Evolutionary conservation across 2,329 filamentous ascomycete species (phyloP), one percentile per base, ranked within the genome.

Genomic region (Epicoccum nigrum): DNA sequence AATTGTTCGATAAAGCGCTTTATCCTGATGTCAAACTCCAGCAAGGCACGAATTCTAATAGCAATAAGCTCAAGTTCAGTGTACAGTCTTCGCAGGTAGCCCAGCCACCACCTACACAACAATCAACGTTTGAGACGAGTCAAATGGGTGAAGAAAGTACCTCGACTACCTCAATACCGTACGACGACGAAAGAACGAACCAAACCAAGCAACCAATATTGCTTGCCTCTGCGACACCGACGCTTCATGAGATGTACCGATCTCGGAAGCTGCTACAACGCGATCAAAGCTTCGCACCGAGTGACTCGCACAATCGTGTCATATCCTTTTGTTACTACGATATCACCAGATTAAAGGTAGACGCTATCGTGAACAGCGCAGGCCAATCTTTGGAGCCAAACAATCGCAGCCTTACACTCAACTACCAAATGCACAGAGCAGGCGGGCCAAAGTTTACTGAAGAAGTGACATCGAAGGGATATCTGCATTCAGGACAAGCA

Each of bases 291-390:
- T 69, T 64, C 23, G 54, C 56, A 8, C 63, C 68, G 3, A 70
- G 68, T 17, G 64, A 67, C 48, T 19, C 47, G 1, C 67, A 70
- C 54, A 73, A 73, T 9, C 55, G 55, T 15, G 54, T 65, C 5
- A 59, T 73, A 13, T 69, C 65, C 1, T 64, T 72, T 30, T 63
- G 63, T 30, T 58, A 57, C 33, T 56, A 69, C 38, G 67, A 73
- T 23, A 42, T 74, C 6, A 72, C 68, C 0, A 59, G 56, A n/a
- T 25, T 74, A 3, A 59, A 63, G 19, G 69, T 71, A 0, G 70
- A 71, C 33, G 69, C 69, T 9, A 72, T 74, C 16, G 65, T 74
- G 9, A 72, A 69, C 33, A 68, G 64, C 33, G 62, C 68, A 1
- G 65, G 64, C 12, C 34, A 21, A 7, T 34, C 50, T 2, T 37